These are phyloP conservation scores for Poa pratensis DNA, from an alignment of 176 grass and related monocot species.

Conservation along the genomic window DNA sequence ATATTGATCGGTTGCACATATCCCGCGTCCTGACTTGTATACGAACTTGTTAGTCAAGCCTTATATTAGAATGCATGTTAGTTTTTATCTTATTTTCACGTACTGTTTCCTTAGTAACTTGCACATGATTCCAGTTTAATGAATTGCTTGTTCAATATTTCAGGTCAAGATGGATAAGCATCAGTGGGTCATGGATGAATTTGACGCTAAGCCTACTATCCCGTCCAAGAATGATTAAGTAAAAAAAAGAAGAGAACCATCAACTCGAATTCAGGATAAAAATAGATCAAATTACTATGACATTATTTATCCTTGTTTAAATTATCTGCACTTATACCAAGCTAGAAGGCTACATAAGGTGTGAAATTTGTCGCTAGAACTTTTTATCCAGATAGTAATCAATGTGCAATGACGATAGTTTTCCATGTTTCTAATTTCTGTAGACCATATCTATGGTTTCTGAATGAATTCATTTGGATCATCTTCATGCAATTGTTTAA, in stretches of 20 bases:
- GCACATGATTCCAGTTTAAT: neutral
- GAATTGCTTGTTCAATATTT: neutral
- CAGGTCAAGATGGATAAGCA: neutral
- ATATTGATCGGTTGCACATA: neutral
- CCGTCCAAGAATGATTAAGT: neutral
- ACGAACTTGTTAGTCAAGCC: neutral
- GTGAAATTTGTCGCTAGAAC: neutral
- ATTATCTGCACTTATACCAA: neutral
- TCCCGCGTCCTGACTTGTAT: neutral
- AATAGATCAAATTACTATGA: neutral
- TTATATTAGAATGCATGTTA: slow-evolving; percentile 15
- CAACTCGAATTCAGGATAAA: neutral
- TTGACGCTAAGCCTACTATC: neutral
- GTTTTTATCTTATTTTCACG: neutral
- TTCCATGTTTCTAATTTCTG: neutral
- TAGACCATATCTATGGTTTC: neutral
- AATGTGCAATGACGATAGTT: neutral
- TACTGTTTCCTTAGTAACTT: neutral
- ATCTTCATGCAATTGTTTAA: neutral
- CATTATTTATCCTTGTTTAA: neutral
- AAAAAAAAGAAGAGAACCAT: neutral
- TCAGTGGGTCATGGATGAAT: neutral
- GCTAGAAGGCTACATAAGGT: neutral
- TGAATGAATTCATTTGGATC: neutral
- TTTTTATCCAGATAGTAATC: neutral